Conservation (phyloP, 257 asterid species). For the Leptodermis oblonga region DNA sequence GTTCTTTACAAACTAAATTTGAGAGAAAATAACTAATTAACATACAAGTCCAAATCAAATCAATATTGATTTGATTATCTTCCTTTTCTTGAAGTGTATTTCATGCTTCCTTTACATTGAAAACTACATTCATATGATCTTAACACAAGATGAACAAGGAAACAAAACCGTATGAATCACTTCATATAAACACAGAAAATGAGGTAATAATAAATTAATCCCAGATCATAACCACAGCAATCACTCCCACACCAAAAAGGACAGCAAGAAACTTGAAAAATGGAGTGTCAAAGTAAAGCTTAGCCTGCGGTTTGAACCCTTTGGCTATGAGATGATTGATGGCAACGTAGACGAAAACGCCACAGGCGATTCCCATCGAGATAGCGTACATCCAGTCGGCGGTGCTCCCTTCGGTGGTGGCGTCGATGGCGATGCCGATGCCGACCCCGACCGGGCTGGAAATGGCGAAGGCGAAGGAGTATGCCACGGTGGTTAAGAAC, state of each 20-base stretch:
- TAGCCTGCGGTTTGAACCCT: conserved; percentile 54
- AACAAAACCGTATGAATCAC: background rate
- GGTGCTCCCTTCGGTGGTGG: conserved; percentile 54
- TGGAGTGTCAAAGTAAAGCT: conserved; percentile 49
- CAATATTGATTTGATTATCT: background rate
- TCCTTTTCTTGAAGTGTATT: background rate
- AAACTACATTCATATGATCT: background rate
- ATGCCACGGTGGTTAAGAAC: conserved; percentile 48
- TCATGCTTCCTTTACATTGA: background rate
- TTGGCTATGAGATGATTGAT: conserved; percentile 70
- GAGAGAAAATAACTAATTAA: background rate
- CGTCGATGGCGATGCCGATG: conserved; percentile 81
- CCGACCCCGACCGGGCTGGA: conserved; percentile 88
- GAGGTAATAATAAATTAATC: conserved; percentile 27
- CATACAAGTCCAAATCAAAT: background rate
- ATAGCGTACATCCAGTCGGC: conserved; percentile 88
- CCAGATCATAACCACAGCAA: conserved; percentile 89
- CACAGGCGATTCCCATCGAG: conserved; percentile 81
- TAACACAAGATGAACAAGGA: background rate
- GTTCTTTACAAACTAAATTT: no score
- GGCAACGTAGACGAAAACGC: conserved; percentile 75
- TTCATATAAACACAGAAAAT: background rate
- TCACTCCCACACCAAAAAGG: conserved; percentile 62
- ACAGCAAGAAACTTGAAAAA: conserved; percentile 74
- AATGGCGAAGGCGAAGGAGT: conserved; percentile 74